Evolutionary conservation across 2,329 filamentous ascomycete genomes (phyloP).

Genomic region (Thelonectria olida): DNA sequence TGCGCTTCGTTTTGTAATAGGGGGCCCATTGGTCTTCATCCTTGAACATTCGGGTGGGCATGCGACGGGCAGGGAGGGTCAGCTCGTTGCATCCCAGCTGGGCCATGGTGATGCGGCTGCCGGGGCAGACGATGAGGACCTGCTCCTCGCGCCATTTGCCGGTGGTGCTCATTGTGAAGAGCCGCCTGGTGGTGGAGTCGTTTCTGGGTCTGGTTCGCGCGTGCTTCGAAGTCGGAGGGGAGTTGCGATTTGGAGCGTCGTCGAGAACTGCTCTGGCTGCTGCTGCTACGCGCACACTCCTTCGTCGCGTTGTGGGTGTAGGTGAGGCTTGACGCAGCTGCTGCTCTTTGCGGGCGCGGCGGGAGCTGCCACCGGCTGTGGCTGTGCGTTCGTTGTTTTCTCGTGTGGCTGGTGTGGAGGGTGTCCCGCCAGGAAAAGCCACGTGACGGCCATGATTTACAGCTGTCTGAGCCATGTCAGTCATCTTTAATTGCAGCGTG

Average conservation of each 20-base stretch:
- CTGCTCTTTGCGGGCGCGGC: background rate
- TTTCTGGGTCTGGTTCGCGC: background rate
- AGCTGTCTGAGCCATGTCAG: too few relatives aligned
- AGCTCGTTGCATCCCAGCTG: slow-evolving; percentile 92
- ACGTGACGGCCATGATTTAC: too few relatives aligned
- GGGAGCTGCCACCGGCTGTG: background rate
- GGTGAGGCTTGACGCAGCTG: background rate
- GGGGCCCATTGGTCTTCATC: slow-evolving; percentile 82
- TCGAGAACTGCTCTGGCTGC: background rate
- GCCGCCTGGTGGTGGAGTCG: slow-evolving; percentile 17
- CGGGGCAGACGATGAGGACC: slow-evolving; percentile 78
- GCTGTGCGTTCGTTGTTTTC: background rate
- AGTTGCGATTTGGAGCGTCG: slow-evolving; percentile 4
- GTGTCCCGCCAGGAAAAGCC: too few relatives aligned
- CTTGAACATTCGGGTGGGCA: slow-evolving; percentile 94
- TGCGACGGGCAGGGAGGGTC: slow-evolving; percentile 85
- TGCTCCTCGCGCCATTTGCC: slow-evolving; percentile 73
- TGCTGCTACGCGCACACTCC: background rate
- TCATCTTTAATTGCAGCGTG: too few relatives aligned
- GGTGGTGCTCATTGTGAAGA: slow-evolving; percentile 58
- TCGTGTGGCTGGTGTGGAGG: background rate
- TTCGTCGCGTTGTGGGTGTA: background rate
- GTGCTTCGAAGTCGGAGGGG: background rate
- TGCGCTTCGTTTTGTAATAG: slow-evolving; percentile 77
- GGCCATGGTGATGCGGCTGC: slow-evolving; percentile 89